These are phyloP conservation scores for Ustilago cynodontis DNA, from an alignment of 1,284 basidiomycete genomes.

Conservation along the genomic window DNA sequence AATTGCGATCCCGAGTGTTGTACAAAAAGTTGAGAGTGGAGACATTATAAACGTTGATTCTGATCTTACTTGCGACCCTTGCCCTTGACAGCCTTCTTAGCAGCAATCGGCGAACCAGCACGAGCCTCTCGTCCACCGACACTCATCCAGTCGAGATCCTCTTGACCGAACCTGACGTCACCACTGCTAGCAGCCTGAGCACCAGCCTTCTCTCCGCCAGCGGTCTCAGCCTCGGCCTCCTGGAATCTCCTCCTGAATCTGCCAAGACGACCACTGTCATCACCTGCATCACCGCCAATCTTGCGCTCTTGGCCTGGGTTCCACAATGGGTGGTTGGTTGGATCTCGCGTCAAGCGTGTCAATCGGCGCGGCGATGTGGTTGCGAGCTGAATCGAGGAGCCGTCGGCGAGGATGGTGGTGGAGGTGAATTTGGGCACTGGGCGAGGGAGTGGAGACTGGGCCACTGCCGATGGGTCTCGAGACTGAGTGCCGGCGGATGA, in stretches of 20 bases:
- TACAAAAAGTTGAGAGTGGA: constrained; percentile 14
- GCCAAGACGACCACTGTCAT: constrained; percentile 66
- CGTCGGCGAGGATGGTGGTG: constrained; percentile 65
- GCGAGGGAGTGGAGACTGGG: constrained; percentile 51
- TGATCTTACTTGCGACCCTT: constrained; percentile 59
- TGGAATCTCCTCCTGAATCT: constrained; percentile 67
- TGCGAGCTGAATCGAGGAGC: constrained; percentile 65
- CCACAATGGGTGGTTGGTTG: constrained; percentile 69
- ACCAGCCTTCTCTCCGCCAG: constrained; percentile 12
- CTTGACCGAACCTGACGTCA: constrained; percentile 59
- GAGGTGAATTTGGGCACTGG: constrained; percentile 62
- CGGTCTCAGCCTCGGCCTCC: constrained; percentile 33
- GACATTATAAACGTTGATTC: not conserved
- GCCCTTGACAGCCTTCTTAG: constrained; percentile 63
- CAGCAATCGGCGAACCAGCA: constrained; percentile 51
- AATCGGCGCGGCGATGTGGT: constrained; percentile 65
- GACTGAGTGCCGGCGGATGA: constrained; percentile 17
- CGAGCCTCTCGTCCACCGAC: constrained; percentile 66
- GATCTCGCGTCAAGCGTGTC: constrained; percentile 61
- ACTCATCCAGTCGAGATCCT: constrained; percentile 69
- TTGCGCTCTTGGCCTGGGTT: constrained; percentile 60
- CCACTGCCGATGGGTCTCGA: constrained; percentile 40
- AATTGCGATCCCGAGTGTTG: constrained; percentile 16
- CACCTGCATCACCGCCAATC: constrained; percentile 57
- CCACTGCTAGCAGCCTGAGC: constrained; percentile 18